Evolutionary conservation across 2,329 filamentous ascomycete species (phyloP).

Genomic region (Cercospora zeae-maydis): DNA sequence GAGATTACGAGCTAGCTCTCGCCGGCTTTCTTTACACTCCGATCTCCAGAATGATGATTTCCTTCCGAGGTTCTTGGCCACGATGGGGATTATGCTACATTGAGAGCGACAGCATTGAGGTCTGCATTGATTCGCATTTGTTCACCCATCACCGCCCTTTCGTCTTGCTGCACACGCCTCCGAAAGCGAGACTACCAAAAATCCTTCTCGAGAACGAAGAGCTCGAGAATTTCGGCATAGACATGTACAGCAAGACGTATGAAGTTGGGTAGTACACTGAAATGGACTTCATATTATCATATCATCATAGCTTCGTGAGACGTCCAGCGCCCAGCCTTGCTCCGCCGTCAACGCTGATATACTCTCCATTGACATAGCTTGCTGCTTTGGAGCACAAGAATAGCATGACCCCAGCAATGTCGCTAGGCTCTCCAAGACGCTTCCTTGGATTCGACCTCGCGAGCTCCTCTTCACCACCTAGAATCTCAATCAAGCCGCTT

Average conservation of each 20-base stretch:
- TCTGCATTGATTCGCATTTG: neutral
- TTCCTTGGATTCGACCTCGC: conserved; percentile 61
- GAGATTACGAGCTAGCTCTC: too few species aligned
- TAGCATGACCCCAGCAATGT: conserved; percentile 72
- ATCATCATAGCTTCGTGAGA: conserved; percentile 26
- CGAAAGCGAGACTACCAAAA: too few species aligned
- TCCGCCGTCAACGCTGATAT: conserved; percentile 67
- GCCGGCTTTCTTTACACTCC: neutral
- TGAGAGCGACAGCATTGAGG: neutral
- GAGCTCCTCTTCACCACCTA: conserved; percentile 63
- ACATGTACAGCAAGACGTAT: too few species aligned
- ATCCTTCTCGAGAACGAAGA: too few species aligned
- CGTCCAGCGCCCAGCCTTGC: conserved; percentile 23
- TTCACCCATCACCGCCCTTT: neutral
- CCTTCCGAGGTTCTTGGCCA: neutral
- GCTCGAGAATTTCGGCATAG: too few species aligned
- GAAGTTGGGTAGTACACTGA: neutral
- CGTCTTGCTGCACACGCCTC: too few species aligned
- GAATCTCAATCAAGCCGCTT: conserved; percentile 64
- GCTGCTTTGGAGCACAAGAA: conserved; percentile 66
- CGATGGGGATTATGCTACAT: neutral
- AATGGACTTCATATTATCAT: neutral
- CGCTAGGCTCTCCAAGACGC: conserved; percentile 66
- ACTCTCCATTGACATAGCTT: conserved; percentile 66
- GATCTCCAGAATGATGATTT: neutral